Percentiles rank a stretch among this genome's conserved stretches.
Conservation (phyloP, 805 yeast genomes). For the Candida railenensis region DNA sequence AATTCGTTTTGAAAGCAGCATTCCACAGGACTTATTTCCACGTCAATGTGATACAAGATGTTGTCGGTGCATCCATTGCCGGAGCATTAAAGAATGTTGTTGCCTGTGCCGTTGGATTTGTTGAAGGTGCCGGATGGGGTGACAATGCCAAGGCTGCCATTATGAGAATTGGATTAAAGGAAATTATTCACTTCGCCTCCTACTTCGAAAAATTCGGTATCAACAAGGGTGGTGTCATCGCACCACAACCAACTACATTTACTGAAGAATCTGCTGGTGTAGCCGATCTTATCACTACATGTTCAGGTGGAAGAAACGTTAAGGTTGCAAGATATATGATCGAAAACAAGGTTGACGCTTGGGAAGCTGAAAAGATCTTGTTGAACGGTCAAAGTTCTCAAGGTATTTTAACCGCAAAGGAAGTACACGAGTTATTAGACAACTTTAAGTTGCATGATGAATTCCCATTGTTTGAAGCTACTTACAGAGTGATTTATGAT, state of each 20-base stretch:
- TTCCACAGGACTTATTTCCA: slow-evolving; percentile 49
- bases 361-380: slow-evolving; percentile 43
- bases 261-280: slow-evolving; percentile 48
- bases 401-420: slow-evolving; percentile 46
- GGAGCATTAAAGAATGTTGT: slow-evolving; percentile 49
- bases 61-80: slow-evolving; percentile 46
- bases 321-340: slow-evolving; percentile 47
- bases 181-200: slow-evolving; percentile 40
- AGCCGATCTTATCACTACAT: slow-evolving; percentile 48
- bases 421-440: slow-evolving; percentile 45
- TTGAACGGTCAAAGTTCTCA: slow-evolving; percentile 48
- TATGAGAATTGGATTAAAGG: slow-evolving; percentile 46
- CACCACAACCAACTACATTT: slow-evolving; percentile 36
- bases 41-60: slow-evolving; percentile 44
- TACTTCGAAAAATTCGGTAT: slow-evolving; percentile 66
- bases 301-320: slow-evolving; percentile 49
- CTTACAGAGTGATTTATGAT: slow-evolving; percentile 43
- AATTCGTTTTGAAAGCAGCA: slow-evolving; percentile 37
- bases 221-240: slow-evolving; percentile 38
- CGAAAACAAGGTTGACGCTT: slow-evolving; percentile 39
- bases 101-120: slow-evolving; percentile 46
- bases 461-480: slow-evolving; percentile 47
- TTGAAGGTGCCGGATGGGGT: slow-evolving; percentile 50
- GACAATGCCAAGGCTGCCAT: slow-evolving; percentile 49
- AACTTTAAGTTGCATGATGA: slow-evolving; percentile 31